These are phyloP conservation scores for Didymella pomorum DNA, from an alignment of 2,329 filamentous ascomycete species.

Conservation along the genomic window DNA sequence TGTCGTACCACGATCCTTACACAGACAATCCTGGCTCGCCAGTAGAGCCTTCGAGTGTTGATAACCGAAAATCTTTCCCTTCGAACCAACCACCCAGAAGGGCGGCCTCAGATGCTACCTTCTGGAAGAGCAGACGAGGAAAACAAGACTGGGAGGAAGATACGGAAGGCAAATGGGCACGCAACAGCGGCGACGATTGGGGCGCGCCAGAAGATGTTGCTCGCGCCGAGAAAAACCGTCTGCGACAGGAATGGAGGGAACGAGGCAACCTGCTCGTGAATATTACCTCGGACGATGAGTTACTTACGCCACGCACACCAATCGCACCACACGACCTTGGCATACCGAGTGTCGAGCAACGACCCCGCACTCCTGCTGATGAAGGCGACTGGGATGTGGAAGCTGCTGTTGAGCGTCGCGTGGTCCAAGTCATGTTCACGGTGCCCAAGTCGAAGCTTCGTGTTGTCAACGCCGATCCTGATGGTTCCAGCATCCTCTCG, in stretches of 20 bases:
- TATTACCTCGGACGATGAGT: conserved; percentile 34
- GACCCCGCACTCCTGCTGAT: conserved; percentile 44
- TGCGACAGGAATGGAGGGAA: conserved; percentile 43
- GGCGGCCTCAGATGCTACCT: conserved; percentile 55
- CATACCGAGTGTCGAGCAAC: conserved; percentile 21
- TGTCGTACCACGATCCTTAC: conserved; percentile 39
- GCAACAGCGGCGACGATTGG: conserved; percentile 49
- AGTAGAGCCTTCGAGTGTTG: conserved; percentile 6
- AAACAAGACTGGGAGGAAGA: conserved; percentile 54
- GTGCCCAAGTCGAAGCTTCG: conserved; percentile 85
- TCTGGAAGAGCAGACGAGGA: conserved; percentile 53
- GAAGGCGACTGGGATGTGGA: conserved; percentile 62
- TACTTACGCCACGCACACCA: conserved; percentile 41
- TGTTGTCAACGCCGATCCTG: conserved; percentile 75
- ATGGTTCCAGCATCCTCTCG: conserved; percentile 40
- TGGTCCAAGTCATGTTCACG: conserved; percentile 80
- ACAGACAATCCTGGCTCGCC: conserved; percentile 37
- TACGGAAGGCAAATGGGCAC: conserved; percentile 39
- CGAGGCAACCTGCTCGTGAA: conserved; percentile 42
- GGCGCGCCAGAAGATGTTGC: conserved; percentile 45
- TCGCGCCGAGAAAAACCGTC: conserved; percentile 42
- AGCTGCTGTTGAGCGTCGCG: conserved; percentile 55
- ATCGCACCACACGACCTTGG: conserved; percentile 37
- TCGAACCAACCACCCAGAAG: conserved; percentile 48
- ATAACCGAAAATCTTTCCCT: conserved; percentile 33